Base-by-base conservation (phyloP, 768 basidiomycete species). In the Tulasnella sp. region DNA sequence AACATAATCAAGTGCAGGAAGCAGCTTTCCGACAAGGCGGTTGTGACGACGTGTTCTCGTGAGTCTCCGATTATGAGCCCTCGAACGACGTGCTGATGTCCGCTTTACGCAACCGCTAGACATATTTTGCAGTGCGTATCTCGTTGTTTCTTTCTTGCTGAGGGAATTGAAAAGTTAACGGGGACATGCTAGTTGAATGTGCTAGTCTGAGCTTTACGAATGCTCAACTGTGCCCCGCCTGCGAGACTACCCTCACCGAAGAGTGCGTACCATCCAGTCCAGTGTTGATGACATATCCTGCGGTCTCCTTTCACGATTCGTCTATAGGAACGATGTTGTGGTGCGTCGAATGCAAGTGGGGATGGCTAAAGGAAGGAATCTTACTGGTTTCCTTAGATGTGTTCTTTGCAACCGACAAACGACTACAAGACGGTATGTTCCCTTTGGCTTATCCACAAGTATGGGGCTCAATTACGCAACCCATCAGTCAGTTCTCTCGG, bases 161-260 rank as follows among this genome's bases (percentile, higher is more conserved):
- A 40, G 17, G 6, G 14, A 31, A 37, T 48, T 36, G 39, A 34
- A 35, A 34, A 6, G 42, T 8, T 62, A 17, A 39, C 27, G 32
- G 35, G 19, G 32, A 27, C 23, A 51, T 39, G 40, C 49, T 21
- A 57, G 87, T 88, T 55, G 82, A 84, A 25, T 91, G 88, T 66
- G 88, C 88, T 23, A 88, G 86, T 65, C 84, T 88, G 65, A 67
- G 87, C 27, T 91, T 91, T 69, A 84, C 79, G 61, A 72, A 79
- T 6, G 77, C 86, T 8, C 78, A 85, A 40, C 73, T 88, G 32
- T 90, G 88, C 66, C 87, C 88, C 63, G 87, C 88, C 49, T 91
- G 87, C 66, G 87, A 90, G 66, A 86, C 86, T 0, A 75, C 77
- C 42, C 70, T 91, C 46, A 77, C 78, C 1, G 88, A 91, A 68